These are phyloP conservation scores for Melanopsichium pennsylvanicum DNA, from an alignment of 1,284 basidiomycete genomes.

Conservation along the genomic window DNA sequence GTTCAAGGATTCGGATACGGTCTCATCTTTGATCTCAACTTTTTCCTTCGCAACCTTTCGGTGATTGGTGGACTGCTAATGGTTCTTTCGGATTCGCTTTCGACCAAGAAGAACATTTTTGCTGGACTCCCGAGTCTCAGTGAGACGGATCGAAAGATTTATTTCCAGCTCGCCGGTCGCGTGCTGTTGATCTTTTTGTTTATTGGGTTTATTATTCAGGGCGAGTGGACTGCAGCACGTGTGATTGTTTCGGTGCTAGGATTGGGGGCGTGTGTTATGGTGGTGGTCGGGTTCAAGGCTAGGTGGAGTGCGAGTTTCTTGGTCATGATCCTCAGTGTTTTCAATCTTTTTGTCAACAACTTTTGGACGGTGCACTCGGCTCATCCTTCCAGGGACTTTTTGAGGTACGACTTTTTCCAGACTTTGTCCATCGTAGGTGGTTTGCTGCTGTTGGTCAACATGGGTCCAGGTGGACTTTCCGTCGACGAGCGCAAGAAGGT, in stretches of 20 bases:
- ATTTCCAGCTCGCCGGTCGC: constrained; percentile 86
- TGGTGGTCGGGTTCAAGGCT: constrained; percentile 98
- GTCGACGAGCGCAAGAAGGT: constrained; percentile 99
- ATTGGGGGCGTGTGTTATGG: constrained; percentile 85
- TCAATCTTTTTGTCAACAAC: constrained; percentile 93
- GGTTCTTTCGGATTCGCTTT: constrained; percentile 95
- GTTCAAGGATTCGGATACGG: constrained; percentile 93
- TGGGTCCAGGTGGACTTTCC: constrained; percentile 95
- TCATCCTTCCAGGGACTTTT: constrained; percentile 96
- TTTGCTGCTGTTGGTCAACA: constrained; percentile 94
- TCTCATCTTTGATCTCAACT: constrained; percentile 95
- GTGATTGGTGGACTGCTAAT: constrained; percentile 93
- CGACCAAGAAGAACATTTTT: constrained; percentile 79
- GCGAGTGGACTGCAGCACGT: constrained; percentile 84
- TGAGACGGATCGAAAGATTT: constrained; percentile 97
- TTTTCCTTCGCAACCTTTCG: constrained; percentile 95
- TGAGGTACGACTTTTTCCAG: constrained; percentile 70
- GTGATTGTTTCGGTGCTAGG: constrained; percentile 79
- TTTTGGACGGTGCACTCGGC: constrained; percentile 92
- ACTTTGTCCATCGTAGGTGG: constrained; percentile 90
- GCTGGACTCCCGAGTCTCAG: constrained; percentile 85
- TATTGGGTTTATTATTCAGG: constrained; percentile 95
- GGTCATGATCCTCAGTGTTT: constrained; percentile 85
- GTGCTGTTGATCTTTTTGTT: constrained; percentile 99
- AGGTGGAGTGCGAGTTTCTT: constrained; percentile 99